Conservation (phyloP, 106 monocot genomes). For the Gastrodia elata region DNA sequence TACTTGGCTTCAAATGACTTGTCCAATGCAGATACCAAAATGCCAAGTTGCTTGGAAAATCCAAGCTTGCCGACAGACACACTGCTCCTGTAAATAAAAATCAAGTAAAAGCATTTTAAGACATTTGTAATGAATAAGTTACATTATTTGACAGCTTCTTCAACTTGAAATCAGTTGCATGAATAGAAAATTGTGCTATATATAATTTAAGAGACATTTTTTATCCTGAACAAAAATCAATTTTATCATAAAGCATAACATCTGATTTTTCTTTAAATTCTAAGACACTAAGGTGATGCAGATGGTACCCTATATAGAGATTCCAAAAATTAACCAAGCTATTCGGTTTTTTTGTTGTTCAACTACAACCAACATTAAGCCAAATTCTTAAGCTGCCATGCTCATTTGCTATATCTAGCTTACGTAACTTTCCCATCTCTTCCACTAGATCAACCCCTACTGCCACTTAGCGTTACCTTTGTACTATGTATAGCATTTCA, state of each 20-base stretch:
- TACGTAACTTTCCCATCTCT: neutral
- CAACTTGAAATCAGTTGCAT: neutral
- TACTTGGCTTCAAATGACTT: conserved; percentile 63
- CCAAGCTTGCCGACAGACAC: conserved; percentile 57
- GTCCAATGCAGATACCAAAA: conserved; percentile 58
- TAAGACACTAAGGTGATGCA: neutral
- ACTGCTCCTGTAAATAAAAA: conserved; percentile 43
- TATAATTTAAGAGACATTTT: neutral
- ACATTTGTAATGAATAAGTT: neutral
- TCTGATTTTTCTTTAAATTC: neutral
- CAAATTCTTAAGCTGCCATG: neutral
- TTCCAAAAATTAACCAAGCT: neutral
- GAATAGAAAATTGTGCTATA: neutral
- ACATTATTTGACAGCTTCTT: neutral
- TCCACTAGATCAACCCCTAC: neutral
- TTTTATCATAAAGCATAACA: neutral
- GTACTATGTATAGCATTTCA: neutral
- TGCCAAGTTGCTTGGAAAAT: conserved; percentile 69
- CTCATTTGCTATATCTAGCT: neutral
- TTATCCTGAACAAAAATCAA: neutral
- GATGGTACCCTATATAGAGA: neutral
- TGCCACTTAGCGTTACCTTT: neutral
- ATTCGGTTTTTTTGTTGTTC: neutral
- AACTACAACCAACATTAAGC: neutral
- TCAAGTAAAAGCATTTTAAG: neutral